Evolutionary conservation across 257 asterid genomes (phyloP), one percentile per base, ranked within the genome.

Genomic region (Solanum stenotomum): DNA sequence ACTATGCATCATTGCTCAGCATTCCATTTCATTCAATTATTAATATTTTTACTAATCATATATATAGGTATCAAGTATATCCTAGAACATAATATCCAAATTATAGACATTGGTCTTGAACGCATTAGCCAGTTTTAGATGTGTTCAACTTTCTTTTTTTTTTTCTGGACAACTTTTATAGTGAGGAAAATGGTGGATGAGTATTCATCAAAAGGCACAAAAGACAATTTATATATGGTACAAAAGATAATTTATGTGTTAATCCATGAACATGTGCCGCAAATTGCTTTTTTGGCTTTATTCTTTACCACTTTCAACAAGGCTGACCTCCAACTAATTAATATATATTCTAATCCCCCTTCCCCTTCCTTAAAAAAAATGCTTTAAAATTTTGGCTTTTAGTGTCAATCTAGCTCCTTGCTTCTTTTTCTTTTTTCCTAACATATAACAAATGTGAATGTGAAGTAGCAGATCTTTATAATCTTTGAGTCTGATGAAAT

Each of bases 241-340:
- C 18, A 79, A 46, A 79, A 79, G 85, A 79, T 68, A 81, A 81
- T 81, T 27, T 46, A 46, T 49, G 68, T 27, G 68, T 81, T 18
- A 81, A 81, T 81, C 18, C 8, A 5, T 46, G 85, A 46, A 81
- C 67, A 29, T 81, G 85, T 46, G 85, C 29, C 10, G 5, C 85
- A 81, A 81, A 85, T 68, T 18, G 33, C 88, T 75, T 87, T 46
- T 87, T 78, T 78, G 86, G 89, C 87, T 82, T 34, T 87, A 31
- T 82, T 44, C 78, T 40, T 65, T 67, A 42, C 68, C 68, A 20
- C 40, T 65, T 67, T 42, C 46, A 65, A 87, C 18, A 87, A 31
- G 81, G 33, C 85, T 67, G 68, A 65, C 72, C 87, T 87, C 86
- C 76, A 74, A 87, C 70, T 33, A 82, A 52, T 72, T 42, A 42